phyloP scores from a whole-genome alignment of 1,284 basidiomycete species.

The Calocybe gambosa region DNA sequence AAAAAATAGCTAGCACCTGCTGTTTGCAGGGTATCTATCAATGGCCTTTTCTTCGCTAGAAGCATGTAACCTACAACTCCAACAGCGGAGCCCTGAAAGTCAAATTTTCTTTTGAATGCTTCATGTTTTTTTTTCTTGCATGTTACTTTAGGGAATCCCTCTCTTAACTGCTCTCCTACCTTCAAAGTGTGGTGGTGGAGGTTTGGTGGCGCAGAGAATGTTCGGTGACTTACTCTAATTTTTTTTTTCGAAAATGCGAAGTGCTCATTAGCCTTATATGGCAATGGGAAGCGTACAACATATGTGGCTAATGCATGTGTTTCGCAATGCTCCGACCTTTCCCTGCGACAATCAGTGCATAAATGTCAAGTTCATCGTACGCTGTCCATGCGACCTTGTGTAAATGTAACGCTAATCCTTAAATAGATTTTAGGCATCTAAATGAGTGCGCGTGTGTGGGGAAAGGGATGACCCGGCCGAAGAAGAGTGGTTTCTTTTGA shows the following conservation, averaged over 20 bases:
- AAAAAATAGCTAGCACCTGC: no score
- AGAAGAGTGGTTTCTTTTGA: neutral
- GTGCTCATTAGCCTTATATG: neutral
- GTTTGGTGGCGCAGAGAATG: neutral
- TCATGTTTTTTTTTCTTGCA: neutral
- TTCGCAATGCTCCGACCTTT: neutral
- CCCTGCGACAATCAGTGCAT: neutral
- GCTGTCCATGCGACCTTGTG: neutral
- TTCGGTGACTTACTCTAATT: no score
- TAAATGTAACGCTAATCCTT: neutral
- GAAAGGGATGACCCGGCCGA: conserved; percentile 3
- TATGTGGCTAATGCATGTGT: neutral
- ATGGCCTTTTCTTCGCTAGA: neutral
- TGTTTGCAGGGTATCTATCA: neutral
- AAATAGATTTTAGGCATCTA: conserved; percentile 3
- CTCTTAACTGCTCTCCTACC: neutral
- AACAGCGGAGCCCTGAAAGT: neutral
- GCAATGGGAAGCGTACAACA: neutral
- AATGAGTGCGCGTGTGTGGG: conserved; percentile 1
- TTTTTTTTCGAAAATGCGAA: neutral
- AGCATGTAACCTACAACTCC: neutral
- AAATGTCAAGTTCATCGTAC: neutral
- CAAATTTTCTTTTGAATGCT: neutral
- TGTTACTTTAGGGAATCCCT: neutral
- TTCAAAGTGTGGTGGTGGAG: neutral